Conservation (phyloP, 495 filamentous ascomycete genomes). For the Annulohypoxylon maeteangense region DNA sequence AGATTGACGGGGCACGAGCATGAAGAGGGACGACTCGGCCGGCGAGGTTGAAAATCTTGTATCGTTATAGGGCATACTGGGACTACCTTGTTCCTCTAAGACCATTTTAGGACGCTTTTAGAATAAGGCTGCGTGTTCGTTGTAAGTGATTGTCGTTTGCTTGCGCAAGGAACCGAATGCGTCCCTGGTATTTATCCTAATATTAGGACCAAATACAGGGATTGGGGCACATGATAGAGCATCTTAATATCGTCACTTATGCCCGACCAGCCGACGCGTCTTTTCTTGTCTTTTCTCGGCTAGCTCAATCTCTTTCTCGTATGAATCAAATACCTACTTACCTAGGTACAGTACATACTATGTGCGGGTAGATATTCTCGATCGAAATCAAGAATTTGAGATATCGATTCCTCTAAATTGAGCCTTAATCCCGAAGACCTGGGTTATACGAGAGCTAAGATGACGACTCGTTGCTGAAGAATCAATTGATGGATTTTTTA, state of each 20-base stretch:
- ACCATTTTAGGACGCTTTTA: background rate
- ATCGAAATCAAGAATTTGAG: conserved; percentile 1
- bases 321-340: background rate
- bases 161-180: conserved; percentile 8
- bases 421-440: background rate
- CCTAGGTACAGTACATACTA: too few relatives aligned
- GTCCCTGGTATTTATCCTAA: background rate
- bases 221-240: conserved; percentile 9
- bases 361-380: background rate
- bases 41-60: conserved; percentile 12
- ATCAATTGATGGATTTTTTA: background rate
- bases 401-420: background rate
- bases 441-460: conserved; percentile 1
- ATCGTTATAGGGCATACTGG: conserved; percentile 15
- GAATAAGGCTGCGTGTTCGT: conserved; percentile 4
- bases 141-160: conserved; percentile 5
- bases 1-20: conserved; percentile 10
- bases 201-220: conserved; percentile 3
- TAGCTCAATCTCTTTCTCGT: conserved; percentile 12
- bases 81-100: conserved; percentile 5
- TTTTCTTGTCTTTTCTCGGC: background rate
- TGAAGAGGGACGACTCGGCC: conserved; percentile 14
- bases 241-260: conserved; percentile 17
- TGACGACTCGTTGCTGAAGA: background rate
- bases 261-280: background rate